Evolutionary conservation across 2,329 filamentous ascomycete genomes (phyloP).

Genomic region (Sclerotiophoma versabilis): DNA sequence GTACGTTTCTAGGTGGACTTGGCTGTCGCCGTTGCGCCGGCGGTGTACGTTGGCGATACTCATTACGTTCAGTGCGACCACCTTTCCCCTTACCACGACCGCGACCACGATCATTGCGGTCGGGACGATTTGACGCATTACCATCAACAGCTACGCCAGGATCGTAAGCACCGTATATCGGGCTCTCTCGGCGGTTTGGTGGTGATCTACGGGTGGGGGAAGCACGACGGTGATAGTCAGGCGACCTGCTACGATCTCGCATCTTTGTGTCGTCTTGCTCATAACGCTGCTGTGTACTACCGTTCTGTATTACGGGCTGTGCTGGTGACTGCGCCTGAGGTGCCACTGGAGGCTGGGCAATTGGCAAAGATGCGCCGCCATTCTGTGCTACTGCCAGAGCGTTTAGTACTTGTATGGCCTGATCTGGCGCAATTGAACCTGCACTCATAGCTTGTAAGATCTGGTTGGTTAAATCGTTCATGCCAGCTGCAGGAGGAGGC

Average conservation of each 20-base stretch:
- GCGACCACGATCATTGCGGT: conserved; percentile 63
- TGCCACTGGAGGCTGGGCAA: conserved; percentile 29
- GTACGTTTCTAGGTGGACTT: conserved; percentile 59
- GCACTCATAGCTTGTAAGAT: conserved; percentile 45
- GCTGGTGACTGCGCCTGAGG: conserved; percentile 23
- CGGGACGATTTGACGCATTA: conserved; percentile 62
- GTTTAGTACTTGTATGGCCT: conserved; percentile 44
- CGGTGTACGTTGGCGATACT: conserved; percentile 91
- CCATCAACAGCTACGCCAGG: conserved; percentile 64
- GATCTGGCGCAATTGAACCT: conserved; percentile 44
- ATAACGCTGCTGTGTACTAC: conserved; percentile 24
- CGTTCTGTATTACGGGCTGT: conserved; percentile 29
- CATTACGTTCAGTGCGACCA: conserved; percentile 54
- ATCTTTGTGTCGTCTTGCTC: conserved; percentile 44
- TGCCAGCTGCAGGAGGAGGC: conserved; percentile 32
- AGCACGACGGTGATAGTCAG: conserved; percentile 71
- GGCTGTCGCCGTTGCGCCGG: conserved; percentile 68
- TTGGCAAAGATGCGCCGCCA: conserved; percentile 36
- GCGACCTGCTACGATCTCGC: conserved; percentile 58
- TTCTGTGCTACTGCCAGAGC: conserved; percentile 37
- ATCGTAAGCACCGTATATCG: conserved; percentile 76
- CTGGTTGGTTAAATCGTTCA: conserved; percentile 40
- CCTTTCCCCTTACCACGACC: conserved; percentile 58
- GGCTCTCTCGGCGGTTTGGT: conserved; percentile 69
- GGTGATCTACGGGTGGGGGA: conserved; percentile 63